phyloP scores from a whole-genome alignment of 2,329 filamentous ascomycete genomes.

The Ophiosphaerella herpotricha region DNA sequence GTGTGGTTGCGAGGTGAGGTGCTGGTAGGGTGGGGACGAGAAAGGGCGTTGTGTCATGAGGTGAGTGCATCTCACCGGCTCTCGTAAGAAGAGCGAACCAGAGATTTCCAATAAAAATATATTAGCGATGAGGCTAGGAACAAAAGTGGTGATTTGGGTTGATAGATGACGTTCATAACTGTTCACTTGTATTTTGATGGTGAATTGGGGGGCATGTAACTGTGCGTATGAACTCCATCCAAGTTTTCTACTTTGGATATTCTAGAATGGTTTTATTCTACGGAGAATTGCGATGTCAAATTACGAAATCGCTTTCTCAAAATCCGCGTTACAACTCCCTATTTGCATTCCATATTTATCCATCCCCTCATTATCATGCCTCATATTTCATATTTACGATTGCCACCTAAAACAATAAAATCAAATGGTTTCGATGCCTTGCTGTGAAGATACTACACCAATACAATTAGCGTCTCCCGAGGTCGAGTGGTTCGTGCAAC shows the following conservation, averaged over 20 bases:
- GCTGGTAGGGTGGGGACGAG: background rate
- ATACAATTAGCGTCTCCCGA: too few relatives aligned
- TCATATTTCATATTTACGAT: background rate
- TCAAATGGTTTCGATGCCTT: too few relatives aligned
- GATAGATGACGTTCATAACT: background rate
- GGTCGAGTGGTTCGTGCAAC: too few relatives aligned
- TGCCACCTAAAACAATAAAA: background rate
- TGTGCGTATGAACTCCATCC: background rate
- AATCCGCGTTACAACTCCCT: too few relatives aligned
- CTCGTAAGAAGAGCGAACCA: too few relatives aligned
- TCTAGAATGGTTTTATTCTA: too few relatives aligned
- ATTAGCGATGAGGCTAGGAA: background rate
- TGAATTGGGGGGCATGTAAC: background rate
- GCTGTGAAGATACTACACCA: too few relatives aligned
- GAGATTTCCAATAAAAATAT: too few relatives aligned
- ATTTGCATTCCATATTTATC: too few relatives aligned
- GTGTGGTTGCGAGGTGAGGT: background rate
- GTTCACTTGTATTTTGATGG: background rate
- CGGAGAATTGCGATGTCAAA: too few relatives aligned
- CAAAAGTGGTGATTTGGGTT: background rate
- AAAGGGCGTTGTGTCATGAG: background rate
- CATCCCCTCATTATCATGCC: background rate
- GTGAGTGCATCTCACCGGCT: too few relatives aligned
- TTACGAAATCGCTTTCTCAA: too few relatives aligned
- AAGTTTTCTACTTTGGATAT: background rate